Conservation (phyloP, 2,329 filamentous ascomycete species). For the Neoarthrinium moseri region DNA sequence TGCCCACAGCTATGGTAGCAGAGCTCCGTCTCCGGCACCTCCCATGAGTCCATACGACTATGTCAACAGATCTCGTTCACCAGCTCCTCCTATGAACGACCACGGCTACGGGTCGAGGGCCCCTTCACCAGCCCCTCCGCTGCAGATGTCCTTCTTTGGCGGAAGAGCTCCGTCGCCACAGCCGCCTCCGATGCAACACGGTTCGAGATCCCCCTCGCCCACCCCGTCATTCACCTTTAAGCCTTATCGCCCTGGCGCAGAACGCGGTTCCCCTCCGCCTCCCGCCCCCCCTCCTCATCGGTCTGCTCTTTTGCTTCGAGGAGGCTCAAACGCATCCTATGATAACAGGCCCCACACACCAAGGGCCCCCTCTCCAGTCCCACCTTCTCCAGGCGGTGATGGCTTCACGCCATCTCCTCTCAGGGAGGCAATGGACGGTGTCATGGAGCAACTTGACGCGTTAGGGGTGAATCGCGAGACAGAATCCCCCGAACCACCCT, state of each 20-base stretch:
- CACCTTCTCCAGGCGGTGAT: constrained; percentile 64
- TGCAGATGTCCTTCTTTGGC: constrained; percentile 21
- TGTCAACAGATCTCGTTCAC: constrained; percentile 29
- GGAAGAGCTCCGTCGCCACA: constrained; percentile 39
- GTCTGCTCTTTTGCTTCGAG: constrained; percentile 44
- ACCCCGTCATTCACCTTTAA: constrained; percentile 37
- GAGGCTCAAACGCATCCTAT: constrained; percentile 33
- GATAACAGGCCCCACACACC: constrained; percentile 45
- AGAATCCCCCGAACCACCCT: constrained; percentile 54
- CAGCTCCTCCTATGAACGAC: constrained; percentile 26
- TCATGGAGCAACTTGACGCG: constrained; percentile 91
- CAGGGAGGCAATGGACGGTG: constrained; percentile 94
- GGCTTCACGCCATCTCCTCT: constrained; percentile 86
- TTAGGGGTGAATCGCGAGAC: constrained; percentile 65
- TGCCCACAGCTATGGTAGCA: constrained; percentile 13
- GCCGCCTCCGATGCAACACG: constrained; percentile 19
- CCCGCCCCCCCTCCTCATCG: constrained; percentile 83
- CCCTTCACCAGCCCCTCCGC: constrained; percentile 33
- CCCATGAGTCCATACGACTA: constrained; percentile 22
- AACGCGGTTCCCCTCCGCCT: constrained; percentile 63
- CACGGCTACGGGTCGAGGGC: constrained; percentile 21
- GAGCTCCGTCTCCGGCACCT: constrained; percentile 31
- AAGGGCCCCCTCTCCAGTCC: constrained; percentile 60
- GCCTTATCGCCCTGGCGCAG: constrained; percentile 29
- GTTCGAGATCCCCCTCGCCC: constrained; percentile 34